Evolutionary conservation across 768 basidiomycete species (phyloP).

Genomic region (Tephrocybe sp.): DNA sequence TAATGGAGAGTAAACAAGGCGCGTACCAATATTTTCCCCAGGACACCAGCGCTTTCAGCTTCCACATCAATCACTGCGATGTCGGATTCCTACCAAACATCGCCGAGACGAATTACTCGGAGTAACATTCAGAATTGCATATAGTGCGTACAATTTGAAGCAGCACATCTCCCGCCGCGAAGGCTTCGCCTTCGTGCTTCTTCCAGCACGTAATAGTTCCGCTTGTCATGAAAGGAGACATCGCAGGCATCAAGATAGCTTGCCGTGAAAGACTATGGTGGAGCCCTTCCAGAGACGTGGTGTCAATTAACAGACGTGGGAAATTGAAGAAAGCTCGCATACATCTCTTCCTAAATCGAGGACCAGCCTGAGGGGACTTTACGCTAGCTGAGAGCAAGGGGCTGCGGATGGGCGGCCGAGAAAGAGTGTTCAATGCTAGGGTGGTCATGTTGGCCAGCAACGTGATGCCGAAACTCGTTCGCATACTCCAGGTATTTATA

Average conservation of each 20-base stretch:
- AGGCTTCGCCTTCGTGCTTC: conserved; percentile 77
- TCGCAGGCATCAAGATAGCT: conserved; percentile 76
- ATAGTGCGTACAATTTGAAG: conserved; percentile 64
- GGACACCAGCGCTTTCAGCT: conserved; percentile 82
- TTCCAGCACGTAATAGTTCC: conserved; percentile 81
- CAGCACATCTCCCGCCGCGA: conserved; percentile 68
- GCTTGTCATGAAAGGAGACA: conserved; percentile 89
- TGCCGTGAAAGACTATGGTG: conserved; percentile 32
- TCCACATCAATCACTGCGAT: conserved; percentile 84
- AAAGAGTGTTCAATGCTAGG: conserved; percentile 14
- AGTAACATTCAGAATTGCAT: no score
- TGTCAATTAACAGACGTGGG: background rate
- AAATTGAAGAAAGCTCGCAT: conserved; percentile 4
- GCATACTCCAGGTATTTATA: conserved; percentile 4
- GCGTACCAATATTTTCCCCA: conserved; percentile 82
- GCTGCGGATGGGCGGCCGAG: conserved; percentile 20
- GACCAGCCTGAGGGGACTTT: conserved; percentile 21
- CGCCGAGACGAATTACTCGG: background rate
- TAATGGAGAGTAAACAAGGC: background rate
- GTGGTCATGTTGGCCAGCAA: conserved; percentile 27
- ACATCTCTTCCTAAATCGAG: conserved; percentile 25
- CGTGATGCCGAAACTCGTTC: conserved; percentile 6
- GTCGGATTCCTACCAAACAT: conserved; percentile 60
- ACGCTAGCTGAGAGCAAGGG: conserved; percentile 22
- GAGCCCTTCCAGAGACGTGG: conserved; percentile 24